Evolutionary conservation across 2,329 filamentous ascomycete species (phyloP).

Genomic region (Colletotrichum lentis): DNA sequence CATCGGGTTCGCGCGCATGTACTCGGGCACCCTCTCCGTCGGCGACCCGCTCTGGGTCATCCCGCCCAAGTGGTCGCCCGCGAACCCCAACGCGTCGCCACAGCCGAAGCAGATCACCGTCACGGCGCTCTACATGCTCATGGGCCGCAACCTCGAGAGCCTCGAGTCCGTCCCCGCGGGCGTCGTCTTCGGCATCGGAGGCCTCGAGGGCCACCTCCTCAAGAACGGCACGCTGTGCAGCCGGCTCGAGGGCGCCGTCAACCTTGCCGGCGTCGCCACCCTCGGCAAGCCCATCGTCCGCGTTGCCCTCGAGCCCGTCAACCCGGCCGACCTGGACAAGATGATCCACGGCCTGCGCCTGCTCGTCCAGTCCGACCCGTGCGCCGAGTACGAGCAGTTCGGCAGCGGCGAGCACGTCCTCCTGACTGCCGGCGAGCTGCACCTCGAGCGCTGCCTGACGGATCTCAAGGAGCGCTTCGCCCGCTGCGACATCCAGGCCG

Average conservation of each 20-base stretch:
- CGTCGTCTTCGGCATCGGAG: conserved; percentile 93
- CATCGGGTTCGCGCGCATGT: conserved; percentile 93
- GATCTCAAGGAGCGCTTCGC: conserved; percentile 94
- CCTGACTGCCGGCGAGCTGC: conserved; percentile 90
- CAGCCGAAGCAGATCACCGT: conserved; percentile 84
- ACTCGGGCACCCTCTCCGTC: conserved; percentile 87
- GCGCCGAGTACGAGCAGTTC: conserved; percentile 93
- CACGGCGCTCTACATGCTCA: conserved; percentile 90
- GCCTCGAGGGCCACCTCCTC: conserved; percentile 90
- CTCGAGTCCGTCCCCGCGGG: conserved; percentile 88
- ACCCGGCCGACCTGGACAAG: conserved; percentile 89
- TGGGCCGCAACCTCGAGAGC: conserved; percentile 88
- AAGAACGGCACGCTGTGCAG: conserved; percentile 96
- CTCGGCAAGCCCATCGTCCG: conserved; percentile 90
- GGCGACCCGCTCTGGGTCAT: conserved; percentile 92
- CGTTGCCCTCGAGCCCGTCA: conserved; percentile 91
- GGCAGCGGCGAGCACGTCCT: conserved; percentile 94
- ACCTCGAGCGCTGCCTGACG: conserved; percentile 91
- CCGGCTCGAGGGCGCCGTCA: conserved; percentile 83
- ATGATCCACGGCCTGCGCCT: conserved; percentile 90
- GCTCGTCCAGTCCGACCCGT: conserved; percentile 93
- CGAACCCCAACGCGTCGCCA: conserved; percentile 74
- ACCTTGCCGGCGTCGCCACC: conserved; percentile 84
- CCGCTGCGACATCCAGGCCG: conserved; percentile 91
- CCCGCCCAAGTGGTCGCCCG: conserved; percentile 90